A percentile compares a stretch with the other conserved stretches of the same genome.
These are phyloP conservation scores for Didymella glomerata DNA, from an alignment of 2,329 filamentous ascomycete species.

Conservation along the genomic window DNA sequence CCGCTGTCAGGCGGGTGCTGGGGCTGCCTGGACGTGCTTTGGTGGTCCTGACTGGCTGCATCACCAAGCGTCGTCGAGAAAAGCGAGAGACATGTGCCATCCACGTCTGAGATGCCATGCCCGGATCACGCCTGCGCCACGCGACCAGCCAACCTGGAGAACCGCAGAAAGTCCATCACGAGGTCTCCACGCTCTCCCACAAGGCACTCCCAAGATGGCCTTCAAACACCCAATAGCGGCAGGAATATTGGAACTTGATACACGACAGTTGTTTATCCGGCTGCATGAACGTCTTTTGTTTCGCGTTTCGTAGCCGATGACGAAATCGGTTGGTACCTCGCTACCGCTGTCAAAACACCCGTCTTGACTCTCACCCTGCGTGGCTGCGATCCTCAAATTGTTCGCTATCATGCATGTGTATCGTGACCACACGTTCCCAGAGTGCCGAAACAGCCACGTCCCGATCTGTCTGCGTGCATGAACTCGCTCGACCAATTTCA, in stretches of 20 bases:
- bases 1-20: conserved; percentile 19
- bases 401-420: conserved; percentile 4
- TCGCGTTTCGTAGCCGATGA: conserved; percentile 4
- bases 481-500: conserved; percentile 14
- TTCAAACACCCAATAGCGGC: conserved; percentile 20
- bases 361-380: neutral
- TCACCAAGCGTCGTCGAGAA: conserved; percentile 6
- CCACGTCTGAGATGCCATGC: conserved; percentile 7
- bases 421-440: conserved; percentile 6
- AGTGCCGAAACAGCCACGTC: conserved; percentile 14
- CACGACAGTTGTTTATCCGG: conserved; percentile 9
- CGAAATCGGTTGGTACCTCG: neutral
- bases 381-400: neutral
- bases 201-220: conserved; percentile 1
- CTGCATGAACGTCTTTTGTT: conserved; percentile 17
- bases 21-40: conserved; percentile 1
- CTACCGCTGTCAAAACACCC: conserved; percentile 8
- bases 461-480: conserved; percentile 9
- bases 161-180: neutral
- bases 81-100: conserved; percentile 11
- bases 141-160: conserved; percentile 3
- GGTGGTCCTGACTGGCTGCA: conserved; percentile 1
- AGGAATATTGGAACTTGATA: conserved; percentile 19
- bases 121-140: conserved; percentile 20
- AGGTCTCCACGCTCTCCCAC: neutral